A percentile compares a stretch with the other conserved stretches of the same genome.
phyloP scores from a whole-genome alignment of 352 stramenopile species.

The Phytophthora fragariae region DNA sequence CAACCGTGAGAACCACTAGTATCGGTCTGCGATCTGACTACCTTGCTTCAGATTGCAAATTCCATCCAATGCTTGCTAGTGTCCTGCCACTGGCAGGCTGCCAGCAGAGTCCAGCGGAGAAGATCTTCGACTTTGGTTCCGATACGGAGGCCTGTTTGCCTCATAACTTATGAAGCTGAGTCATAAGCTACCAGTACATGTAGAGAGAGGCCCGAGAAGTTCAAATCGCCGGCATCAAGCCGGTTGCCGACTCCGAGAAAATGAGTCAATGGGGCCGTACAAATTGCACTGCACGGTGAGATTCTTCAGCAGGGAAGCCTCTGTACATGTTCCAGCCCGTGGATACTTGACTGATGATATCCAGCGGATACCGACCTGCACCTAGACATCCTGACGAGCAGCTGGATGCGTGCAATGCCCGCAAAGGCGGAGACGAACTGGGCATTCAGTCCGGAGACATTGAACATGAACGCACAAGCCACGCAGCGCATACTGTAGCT shows the following conservation, averaged over 20 bases:
- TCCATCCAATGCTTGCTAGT: neutral
- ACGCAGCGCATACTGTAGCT: neutral
- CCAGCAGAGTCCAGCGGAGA: constrained; percentile 8
- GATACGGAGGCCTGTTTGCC: neutral
- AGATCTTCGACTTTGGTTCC: constrained; percentile 16
- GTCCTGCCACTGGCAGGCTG: neutral
- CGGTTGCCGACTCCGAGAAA: constrained; percentile 1
- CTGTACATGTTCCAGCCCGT: neutral
- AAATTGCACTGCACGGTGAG: neutral
- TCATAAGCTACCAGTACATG: too few relatives aligned
- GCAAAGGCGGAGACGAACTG: constrained; percentile 15
- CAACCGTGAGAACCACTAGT: too few relatives aligned
- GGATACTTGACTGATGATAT: neutral
- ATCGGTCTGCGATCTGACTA: constrained; percentile 3
- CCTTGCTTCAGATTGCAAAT: neutral
- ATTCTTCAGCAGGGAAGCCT: neutral
- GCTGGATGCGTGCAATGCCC: constrained; percentile 1
- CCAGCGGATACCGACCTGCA: neutral
- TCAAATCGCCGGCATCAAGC: constrained; percentile 19
- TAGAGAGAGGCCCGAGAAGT: neutral
- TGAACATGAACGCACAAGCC: constrained; percentile 6
- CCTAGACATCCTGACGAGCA: constrained; percentile 2
- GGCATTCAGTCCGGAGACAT: constrained; percentile 7
- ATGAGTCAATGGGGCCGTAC: constrained; percentile 20
- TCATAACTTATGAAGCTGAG: neutral